Base-by-base conservation (phyloP, 441 rosid species). In the Corymbia citriodora region DNA sequence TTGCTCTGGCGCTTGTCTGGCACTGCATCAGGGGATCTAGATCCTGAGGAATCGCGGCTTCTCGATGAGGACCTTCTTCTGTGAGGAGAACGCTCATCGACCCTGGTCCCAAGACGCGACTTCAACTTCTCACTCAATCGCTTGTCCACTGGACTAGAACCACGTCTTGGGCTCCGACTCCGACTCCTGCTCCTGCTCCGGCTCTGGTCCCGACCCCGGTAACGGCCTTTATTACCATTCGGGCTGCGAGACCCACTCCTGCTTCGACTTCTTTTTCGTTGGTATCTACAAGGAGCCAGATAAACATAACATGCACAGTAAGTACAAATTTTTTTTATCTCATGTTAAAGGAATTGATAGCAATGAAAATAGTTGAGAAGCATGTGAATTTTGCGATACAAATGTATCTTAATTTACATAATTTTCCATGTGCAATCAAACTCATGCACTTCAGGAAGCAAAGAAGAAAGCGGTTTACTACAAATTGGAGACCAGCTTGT, bases 51-150 rank as follows among this genome's bases (percentile, higher is more conserved):
- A 50, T 89, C 91, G 29, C 45, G 90, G 87, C 95, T 92, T 89
- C 94, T 93, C 9, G 92, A 90, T 89, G 93, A 91, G 31, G 91
- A 70, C 88, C 94, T 92, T 89, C 89, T 91, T 91, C 88, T 91
- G 91, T 81, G 45, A n/a, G 95, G 95, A 54, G 96, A 92, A 88
- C 82, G 90, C 53, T 90, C 93, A 89, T 92, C 92, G 25, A 89
- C 85, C 59, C 92, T 92, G 88, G 97, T 96, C 91, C 99, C 98
- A 7, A 97, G 94, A 89, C 98, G 98, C 21, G 97, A 95, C 93
- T 94, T 97, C 91, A 98, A 92, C 88, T 94, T 96, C 92, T 96
- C 94, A 36, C 97, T 97, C 23, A 94, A 93, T 87, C 93, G 96
- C 93, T 91, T 95, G 89, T 95, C 96, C 90, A 91, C 92, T 15